Evolutionary conservation across 345 rosid genomes (phyloP), one percentile per base, ranked within the genome.

Genomic region (Carallia pectinifolia): DNA sequence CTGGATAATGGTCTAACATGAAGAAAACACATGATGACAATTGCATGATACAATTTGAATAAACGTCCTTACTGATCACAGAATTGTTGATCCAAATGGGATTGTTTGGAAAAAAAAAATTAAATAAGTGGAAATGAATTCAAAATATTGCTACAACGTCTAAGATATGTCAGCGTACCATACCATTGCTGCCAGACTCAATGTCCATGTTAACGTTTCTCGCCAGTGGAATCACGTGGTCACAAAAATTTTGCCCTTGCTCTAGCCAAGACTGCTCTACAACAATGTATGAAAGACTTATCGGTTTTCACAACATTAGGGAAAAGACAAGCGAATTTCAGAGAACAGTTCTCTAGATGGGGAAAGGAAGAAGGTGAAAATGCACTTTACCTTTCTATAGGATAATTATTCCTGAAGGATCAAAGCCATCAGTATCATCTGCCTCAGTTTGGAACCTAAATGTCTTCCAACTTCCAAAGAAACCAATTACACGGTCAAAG

Each of bases 401-500:
- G 71, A 96, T 92, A 79, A 92, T 89, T 69, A 96, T 33, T 65
- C 97, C 99, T 1, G 98, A 96, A 61, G 97, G 95, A 81, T 92
- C 95, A 72, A 92, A 93, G 33, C 99, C 99, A 69, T 89, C 95
- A 73, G 85, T 80, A 74, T 89, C 96, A 66, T 92, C 96, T 4
- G 85, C 87, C 71, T 92, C 98, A 4, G 91, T 87, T 84, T 86
- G 97, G 79, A 90, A 87, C 67, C 82, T 80, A 77, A 89, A 87
- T 81, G 88, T 79, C 86, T 90, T 96, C 98, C 98, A 96, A 84
- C 84, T 89, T 71, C 98, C 99, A 64, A 96, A 89, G 87, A 90
- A 96, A 74, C 77, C 86, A 70, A 92, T 86, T 62, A 96, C 80
- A 40, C 92, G 95, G 71, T 89, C 87, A 73, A 92, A 96, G 80